A percentile compares a stretch with the other conserved stretches of the same genome.
Evolutionary conservation across 345 rosid species (phyloP).

Genomic region (Populus davidiana): DNA sequence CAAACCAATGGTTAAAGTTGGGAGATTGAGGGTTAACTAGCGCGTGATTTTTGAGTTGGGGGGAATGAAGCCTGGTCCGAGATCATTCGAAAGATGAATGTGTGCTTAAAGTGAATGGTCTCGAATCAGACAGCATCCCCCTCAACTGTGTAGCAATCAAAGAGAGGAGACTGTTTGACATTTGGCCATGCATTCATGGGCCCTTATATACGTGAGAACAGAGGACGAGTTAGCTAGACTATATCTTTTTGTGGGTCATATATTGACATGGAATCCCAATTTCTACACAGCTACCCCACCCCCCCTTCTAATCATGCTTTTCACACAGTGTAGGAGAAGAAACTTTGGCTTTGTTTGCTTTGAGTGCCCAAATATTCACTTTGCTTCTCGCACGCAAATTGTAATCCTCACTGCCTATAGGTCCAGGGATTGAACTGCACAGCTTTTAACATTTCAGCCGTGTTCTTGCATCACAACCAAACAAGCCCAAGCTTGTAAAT

Average conservation of each 20-base stretch:
- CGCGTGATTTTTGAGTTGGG: conserved; percentile 25
- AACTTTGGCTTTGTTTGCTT: conserved; percentile 20
- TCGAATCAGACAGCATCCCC: conserved; percentile 70
- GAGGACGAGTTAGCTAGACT: not conserved
- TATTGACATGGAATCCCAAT: conserved; percentile 30
- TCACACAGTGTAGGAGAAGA: conserved; percentile 17
- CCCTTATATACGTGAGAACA: conserved; percentile 38
- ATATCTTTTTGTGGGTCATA: conserved; percentile 29
- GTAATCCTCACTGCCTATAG: not conserved
- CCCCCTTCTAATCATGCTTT: conserved; percentile 15
- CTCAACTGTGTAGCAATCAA: conserved; percentile 32
- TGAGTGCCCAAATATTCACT: conserved; percentile 8
- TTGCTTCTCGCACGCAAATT: conserved; percentile 18
- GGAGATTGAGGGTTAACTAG: not conserved
- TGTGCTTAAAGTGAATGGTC: conserved; percentile 31
- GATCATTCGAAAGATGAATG: conserved; percentile 29
- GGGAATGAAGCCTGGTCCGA: conserved; percentile 75
- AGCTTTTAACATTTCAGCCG: not conserved
- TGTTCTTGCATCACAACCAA: not conserved
- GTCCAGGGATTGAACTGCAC: not conserved
- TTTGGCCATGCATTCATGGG: conserved; percentile 43
- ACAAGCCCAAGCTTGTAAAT: no score
- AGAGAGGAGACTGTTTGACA: conserved; percentile 21
- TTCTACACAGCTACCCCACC: conserved; percentile 21
- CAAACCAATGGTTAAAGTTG: not conserved